Base-by-base conservation (phyloP, 176 grass and related monocot genomes). In the Bothriochloa decipiens region DNA sequence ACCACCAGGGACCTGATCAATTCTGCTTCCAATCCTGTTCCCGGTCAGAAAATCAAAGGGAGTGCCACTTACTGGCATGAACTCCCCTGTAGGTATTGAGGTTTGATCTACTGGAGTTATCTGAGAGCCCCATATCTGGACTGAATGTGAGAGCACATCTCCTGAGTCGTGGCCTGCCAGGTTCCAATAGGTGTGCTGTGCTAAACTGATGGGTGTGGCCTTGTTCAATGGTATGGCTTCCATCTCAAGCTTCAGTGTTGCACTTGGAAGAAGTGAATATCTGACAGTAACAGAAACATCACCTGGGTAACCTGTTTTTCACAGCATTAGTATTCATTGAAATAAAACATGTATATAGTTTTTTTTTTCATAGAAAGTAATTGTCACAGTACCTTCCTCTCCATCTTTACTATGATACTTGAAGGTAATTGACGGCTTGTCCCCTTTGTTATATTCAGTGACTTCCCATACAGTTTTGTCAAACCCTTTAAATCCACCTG, bases 161-260 rank as follows among this genome's bases (percentile, higher is more conserved):
- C 93, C 91, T 5, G 89, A 93, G 32, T 74, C 79, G 37, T 98
- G 95, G 42, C 95, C 95, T 47, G 92, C 92, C 65, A 95, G 26
- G 87, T 98, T 98, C 96, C 96, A 95, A 84, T 95, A 93, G 11
- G 93, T 98, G 85, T 95, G 93, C 41, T 98, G 96, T 52, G 93
- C 93, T 85, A 98, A 77, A 70, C 47, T 93, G 83, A 98, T 88
- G 20, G 96, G 91, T 22, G 92, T 98, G 3, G 85, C 83, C 60
- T 89, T 98, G 72, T 91, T 91, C 68, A 86, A 61, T 63, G 96
- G 83, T 74, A 90, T 61, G 41, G 89, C 92, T 76, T 91, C 91
- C 93, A 98, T 98, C 81, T 98, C 91, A 26, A 95, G 87, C 76
- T 90, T 92, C 64, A 98, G 74, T 43, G 35, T 65, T 55, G 47